Conservation (phyloP, 2,329 filamentous ascomycete genomes). For the Biscogniauxia mediterranea region DNA sequence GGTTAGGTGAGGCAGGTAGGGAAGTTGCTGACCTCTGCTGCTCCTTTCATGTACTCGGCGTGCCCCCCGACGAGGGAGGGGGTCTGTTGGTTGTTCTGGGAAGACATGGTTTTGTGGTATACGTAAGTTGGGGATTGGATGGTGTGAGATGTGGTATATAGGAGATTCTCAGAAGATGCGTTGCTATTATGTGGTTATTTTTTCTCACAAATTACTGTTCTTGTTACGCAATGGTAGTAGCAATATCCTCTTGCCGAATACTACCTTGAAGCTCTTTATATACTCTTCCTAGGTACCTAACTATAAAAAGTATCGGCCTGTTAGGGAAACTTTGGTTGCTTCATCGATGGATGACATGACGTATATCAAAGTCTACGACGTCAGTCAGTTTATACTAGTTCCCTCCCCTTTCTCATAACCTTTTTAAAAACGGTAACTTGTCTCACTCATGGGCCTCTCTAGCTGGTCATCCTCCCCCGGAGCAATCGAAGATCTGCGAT, state of each 20-base stretch:
- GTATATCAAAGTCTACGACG: conserved; percentile 17
- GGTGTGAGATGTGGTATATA: neutral
- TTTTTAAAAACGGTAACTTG: neutral
- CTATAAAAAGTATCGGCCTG: neutral
- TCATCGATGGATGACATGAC: neutral
- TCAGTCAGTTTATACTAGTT: conserved; percentile 6
- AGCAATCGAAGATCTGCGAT: neutral
- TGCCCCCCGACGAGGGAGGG: conserved; percentile 63
- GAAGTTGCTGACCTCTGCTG: conserved; percentile 53
- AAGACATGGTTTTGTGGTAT: conserved; percentile 34
- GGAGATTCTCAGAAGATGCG: neutral
- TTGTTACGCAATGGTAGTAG: too few relatives aligned
- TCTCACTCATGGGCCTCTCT: neutral
- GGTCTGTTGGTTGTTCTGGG: conserved; percentile 38
- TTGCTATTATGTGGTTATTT: neutral
- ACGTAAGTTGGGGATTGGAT: conserved; percentile 14
- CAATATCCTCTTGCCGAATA: too few relatives aligned
- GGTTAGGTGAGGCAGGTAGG: too few relatives aligned
- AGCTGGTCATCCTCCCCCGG: neutral
- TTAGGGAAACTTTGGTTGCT: too few relatives aligned
- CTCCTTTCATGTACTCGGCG: conserved; percentile 67
- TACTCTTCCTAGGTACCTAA: neutral
- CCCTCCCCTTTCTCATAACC: neutral
- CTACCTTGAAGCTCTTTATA: neutral
- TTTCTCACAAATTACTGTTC: too few relatives aligned